These are phyloP conservation scores for Cyberlindnera xylosilytica DNA, from an alignment of 805 yeast species.

Conservation along the genomic window DNA sequence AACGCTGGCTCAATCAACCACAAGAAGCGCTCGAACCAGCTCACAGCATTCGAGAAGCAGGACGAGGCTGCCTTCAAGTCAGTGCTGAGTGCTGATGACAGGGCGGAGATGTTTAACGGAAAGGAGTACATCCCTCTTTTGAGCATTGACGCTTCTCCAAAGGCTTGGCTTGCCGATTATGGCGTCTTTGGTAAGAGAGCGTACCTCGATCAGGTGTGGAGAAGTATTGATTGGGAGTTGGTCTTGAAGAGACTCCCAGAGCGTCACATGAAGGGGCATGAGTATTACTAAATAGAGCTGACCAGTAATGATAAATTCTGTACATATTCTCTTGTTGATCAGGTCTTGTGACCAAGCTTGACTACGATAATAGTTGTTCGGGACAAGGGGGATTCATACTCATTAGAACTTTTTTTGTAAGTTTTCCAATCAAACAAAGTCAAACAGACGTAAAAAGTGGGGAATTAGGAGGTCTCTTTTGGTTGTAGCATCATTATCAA, in stretches of 20 bases:
- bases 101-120: conserved; percentile 21
- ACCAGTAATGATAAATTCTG: no score
- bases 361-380: no score
- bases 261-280: no score
- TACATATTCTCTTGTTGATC: no score
- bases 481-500: no score
- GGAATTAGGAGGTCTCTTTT: no score
- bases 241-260: conserved; percentile 38
- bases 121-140: conserved; percentile 52
- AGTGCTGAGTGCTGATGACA: conserved; percentile 38
- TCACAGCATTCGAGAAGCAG: conserved; percentile 25
- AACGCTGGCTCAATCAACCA: conserved; percentile 84
- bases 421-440: no score
- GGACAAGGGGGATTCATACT: no score
- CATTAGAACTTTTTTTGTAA: no score
- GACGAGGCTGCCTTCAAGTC: conserved; percentile 4
- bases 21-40: conserved; percentile 46
- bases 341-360: no score
- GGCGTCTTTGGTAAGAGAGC: conserved; percentile 71
- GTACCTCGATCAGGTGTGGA: conserved; percentile 66
- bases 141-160: conserved; percentile 70
- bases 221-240: conserved; percentile 68
- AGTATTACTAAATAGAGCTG: no score
- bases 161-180: conserved; percentile 67
- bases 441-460: no score